A percentile compares a stretch with the other conserved stretches of the same genome.
phyloP scores from a whole-genome alignment of 805 yeast species.

The Kluyveromyces starmeri region DNA sequence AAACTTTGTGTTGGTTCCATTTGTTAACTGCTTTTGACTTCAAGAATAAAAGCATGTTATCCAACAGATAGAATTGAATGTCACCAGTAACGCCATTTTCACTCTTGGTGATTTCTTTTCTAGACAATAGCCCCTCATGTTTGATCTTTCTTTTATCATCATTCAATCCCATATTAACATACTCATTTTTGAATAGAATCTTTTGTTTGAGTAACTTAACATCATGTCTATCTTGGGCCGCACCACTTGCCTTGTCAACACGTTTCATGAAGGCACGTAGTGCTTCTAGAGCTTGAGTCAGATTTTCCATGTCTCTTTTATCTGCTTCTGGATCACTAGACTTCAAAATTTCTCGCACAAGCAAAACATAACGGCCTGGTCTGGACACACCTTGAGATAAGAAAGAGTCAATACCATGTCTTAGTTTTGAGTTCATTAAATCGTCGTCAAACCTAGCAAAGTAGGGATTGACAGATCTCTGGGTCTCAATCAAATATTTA shows the following conservation, averaged over 20 bases:
- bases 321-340: conserved; percentile 74
- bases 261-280: conserved; percentile 66
- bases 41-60: conserved; percentile 78
- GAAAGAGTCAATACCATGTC: conserved; percentile 77
- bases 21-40: conserved; percentile 80
- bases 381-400: conserved; percentile 92
- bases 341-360: conserved; percentile 75
- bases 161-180: conserved; percentile 74
- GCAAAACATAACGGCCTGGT: conserved; percentile 86
- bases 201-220: conserved; percentile 80
- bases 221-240: conserved; percentile 85
- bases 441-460: conserved; percentile 91
- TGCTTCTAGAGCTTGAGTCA: conserved; percentile 65
- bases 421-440: conserved; percentile 55
- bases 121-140: conserved; percentile 30
- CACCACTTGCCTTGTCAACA: conserved; percentile 80
- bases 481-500: conserved; percentile 89
- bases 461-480: conserved; percentile 78
- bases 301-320: conserved; percentile 35
- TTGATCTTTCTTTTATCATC: conserved; percentile 71
- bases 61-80: conserved; percentile 79
- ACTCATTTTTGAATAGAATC: conserved; percentile 73
- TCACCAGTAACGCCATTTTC: conserved; percentile 39
- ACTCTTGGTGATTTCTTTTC: conserved; percentile 25
- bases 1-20: conserved; percentile 85